Evolutionary conservation across 1,284 basidiomycete species (phyloP).

Genomic region (Cryptococcus jaspeensis): DNA sequence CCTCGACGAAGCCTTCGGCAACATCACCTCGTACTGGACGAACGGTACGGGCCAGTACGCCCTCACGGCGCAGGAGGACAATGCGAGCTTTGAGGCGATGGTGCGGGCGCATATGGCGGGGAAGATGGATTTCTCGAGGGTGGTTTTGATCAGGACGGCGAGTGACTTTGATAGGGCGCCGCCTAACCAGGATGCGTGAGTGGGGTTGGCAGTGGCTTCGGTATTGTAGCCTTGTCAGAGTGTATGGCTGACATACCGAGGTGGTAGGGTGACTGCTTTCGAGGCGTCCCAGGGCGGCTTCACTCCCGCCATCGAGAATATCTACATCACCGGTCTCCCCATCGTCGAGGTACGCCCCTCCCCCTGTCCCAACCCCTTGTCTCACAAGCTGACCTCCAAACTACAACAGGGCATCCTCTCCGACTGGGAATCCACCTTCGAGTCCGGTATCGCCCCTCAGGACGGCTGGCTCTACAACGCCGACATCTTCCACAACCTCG

Average conservation of each 20-base stretch:
- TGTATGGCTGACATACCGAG: not conserved
- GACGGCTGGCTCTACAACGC: constrained; percentile 29
- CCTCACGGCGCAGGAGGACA: constrained; percentile 58
- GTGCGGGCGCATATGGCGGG: constrained; percentile 52
- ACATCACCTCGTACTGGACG: constrained; percentile 53
- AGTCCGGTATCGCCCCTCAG: constrained; percentile 34
- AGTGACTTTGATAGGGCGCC: constrained; percentile 55
- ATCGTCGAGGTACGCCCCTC: constrained; percentile 30
- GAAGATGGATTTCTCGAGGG: constrained; percentile 54
- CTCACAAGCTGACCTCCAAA: not conserved
- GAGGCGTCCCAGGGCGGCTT: constrained; percentile 43
- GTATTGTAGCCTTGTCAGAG: not conserved
- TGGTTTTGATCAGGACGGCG: constrained; percentile 56
- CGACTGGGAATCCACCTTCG: constrained; percentile 36
- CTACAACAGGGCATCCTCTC: constrained; percentile 31
- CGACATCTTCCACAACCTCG: constrained; percentile 29
- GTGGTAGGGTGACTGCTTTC: constrained; percentile 30
- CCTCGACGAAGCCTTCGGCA: constrained; percentile 52
- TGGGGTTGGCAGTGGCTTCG: not conserved
- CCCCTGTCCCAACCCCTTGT: too few relatives aligned
- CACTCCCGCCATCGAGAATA: constrained; percentile 36
- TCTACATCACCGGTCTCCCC: constrained; percentile 39
- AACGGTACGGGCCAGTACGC: constrained; percentile 47
- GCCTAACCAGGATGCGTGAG: constrained; percentile 30
- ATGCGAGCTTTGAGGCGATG: constrained; percentile 55